Evolutionary conservation across 2,329 filamentous ascomycete species (phyloP), one percentile per base, ranked within the genome.

Genomic region (Exophiala sideris): DNA sequence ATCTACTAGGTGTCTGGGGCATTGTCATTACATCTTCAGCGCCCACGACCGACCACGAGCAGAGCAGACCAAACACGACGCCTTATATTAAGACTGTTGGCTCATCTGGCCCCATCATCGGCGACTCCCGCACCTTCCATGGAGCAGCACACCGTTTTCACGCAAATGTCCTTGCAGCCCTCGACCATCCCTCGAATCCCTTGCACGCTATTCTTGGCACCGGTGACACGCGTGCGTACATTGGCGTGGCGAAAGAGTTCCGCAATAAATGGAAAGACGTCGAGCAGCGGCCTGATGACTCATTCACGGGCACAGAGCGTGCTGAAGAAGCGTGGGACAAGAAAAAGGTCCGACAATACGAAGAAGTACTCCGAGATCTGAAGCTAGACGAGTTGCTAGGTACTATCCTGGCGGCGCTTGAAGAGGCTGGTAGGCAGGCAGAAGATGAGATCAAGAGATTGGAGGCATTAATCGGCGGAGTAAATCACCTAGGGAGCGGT

Each of bases 201-300:
- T 71, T 89, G 0, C 73, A 83, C 45, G 64, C 58, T 0, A 75
- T 79, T 0, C 69, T 89, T 1, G 85, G 85, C 0, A 61, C 56
- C 0, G 79, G 79, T 0, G 74, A 79, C 2, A 81, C 84, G 4
- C 74, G 78, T 9, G 71, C 73, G n/a, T 80, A 85, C 49, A 73
- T 90, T 3, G 76, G 76, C 48, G 73, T 81, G 50, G 86, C 86
- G 1, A 89, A 89, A 66, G 84, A 87, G 59, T 76, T 88, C 52
- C 75, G 86, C 1, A 89, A 89, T 61, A 75, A 82, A 8, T 89
- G 86, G 86, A 89, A 89, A 48, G 60, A 62, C 32, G 57, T 59
- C 16, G 62, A 63, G 42, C 38, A 50, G 44, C 52, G 56, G 16
- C 50, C 50, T 10, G 50, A 56, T n/a, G 59, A 61, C 11, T 56